A percentile compares a stretch with the other conserved stretches of the same genome.
phyloP scores from a whole-genome alignment of 768 basidiomycete species.

The Obba rivulosa region DNA sequence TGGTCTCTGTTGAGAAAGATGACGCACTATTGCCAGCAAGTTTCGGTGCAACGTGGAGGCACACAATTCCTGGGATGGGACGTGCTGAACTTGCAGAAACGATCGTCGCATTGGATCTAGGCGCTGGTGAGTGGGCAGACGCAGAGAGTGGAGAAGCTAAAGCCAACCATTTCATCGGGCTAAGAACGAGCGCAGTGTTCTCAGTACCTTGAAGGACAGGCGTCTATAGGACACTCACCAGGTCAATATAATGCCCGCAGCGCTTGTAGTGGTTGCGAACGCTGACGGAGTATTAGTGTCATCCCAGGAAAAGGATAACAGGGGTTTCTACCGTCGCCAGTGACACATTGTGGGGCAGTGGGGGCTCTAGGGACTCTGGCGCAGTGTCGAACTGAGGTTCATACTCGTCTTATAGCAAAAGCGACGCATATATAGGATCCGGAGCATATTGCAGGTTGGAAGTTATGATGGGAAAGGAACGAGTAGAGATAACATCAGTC shows the following conservation, averaged over 20 bases:
- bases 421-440: conserved; percentile 13
- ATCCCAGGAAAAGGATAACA: conserved; percentile 5
- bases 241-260: conserved; percentile 50
- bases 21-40: conserved; percentile 78
- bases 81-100: conserved; percentile 66
- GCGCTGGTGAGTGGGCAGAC: conserved; percentile 13
- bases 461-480: conserved; percentile 7
- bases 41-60: conserved; percentile 46
- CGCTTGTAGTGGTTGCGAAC: conserved; percentile 56
- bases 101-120: conserved; percentile 63
- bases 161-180: conserved; percentile 56
- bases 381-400: conserved; percentile 5
- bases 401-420: conserved; percentile 20
- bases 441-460: conserved; percentile 6
- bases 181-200: conserved; percentile 19
- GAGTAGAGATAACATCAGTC: conserved; percentile 26
- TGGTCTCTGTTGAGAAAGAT: conserved; percentile 14
- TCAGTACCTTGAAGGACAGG: conserved; percentile 8
- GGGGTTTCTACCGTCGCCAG: conserved; percentile 56
- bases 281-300: conserved; percentile 25
- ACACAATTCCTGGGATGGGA: conserved; percentile 56
- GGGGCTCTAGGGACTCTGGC: conserved; percentile 12
- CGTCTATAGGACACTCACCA: conserved; percentile 34
- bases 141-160: conserved; percentile 14
- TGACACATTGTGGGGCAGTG: conserved; percentile 52